These are phyloP conservation scores for Aschersonia sp. DNA, from an alignment of 2,329 filamentous ascomycete genomes.

Conservation along the genomic window DNA sequence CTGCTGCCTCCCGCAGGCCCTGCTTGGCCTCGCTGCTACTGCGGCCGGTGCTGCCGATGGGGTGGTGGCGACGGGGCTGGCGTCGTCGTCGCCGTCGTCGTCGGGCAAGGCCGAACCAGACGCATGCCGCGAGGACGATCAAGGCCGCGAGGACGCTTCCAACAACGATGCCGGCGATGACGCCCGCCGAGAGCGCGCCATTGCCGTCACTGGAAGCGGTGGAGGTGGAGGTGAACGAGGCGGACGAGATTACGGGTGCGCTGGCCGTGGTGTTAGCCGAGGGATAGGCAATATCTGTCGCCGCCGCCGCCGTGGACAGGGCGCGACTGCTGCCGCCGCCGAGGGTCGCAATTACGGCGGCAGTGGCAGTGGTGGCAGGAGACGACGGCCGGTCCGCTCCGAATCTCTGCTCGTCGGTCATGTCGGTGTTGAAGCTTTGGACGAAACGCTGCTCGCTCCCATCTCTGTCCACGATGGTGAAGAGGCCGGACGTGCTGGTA, in stretches of 20 bases:
- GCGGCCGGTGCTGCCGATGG: background rate
- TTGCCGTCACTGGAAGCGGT: background rate
- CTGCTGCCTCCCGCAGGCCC: background rate
- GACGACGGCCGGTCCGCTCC: no score
- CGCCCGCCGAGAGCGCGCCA: conserved; percentile 21
- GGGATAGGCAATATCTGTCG: no score
- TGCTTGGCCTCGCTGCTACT: conserved; percentile 1
- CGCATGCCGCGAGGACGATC: conserved; percentile 20
- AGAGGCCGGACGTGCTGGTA: no score
- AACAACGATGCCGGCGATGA: conserved; percentile 32
- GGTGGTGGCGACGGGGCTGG: conserved; percentile 23
- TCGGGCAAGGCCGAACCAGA: conserved; percentile 29
- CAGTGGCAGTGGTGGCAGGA: no score
- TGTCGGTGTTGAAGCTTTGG: no score
- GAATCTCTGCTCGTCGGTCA: no score
- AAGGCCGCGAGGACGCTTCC: conserved; percentile 23
- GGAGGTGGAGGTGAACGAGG: background rate
- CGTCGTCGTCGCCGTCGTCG: conserved; percentile 25
- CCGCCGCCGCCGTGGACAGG: no score
- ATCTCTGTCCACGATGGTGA: no score
- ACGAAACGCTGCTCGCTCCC: no score
- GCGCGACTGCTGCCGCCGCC: no score
- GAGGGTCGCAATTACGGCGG: no score
- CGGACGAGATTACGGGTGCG: background rate
- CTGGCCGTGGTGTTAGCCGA: no score